Evolutionary conservation across 2,329 filamentous ascomycete species (phyloP).

Genomic region (Akanthomyces lecanii): DNA sequence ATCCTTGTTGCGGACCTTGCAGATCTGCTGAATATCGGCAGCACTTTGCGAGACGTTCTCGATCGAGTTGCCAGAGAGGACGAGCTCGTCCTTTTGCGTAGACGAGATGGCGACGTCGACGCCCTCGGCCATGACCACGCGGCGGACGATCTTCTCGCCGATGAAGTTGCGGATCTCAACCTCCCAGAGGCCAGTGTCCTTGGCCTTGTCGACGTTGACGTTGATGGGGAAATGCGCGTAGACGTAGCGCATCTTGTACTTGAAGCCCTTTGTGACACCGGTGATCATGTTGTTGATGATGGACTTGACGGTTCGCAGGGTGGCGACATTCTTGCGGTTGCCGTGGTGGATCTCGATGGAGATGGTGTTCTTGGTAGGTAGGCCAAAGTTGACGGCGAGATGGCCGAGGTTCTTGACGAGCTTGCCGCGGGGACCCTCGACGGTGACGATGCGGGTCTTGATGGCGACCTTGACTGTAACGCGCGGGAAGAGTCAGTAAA

Average conservation of each 20-base stretch:
- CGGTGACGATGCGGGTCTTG: slow-evolving; percentile 93
- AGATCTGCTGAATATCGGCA: slow-evolving; percentile 99
- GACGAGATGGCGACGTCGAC: slow-evolving; percentile 88
- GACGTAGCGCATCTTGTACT: slow-evolving; percentile 99
- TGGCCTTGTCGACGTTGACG: slow-evolving; percentile 97
- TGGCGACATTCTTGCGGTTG: slow-evolving; percentile 93
- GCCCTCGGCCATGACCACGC: slow-evolving; percentile 81
- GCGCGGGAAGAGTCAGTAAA: slow-evolving; percentile 27
- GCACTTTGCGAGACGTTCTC: slow-evolving; percentile 97
- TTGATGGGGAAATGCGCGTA: slow-evolving; percentile 99
- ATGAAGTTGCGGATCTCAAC: slow-evolving; percentile 99
- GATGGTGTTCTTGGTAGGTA: slow-evolving; percentile 80
- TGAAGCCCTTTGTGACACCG: slow-evolving; percentile 98
- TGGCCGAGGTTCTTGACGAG: slow-evolving; percentile 95
- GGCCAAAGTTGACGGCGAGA: slow-evolving; percentile 91
- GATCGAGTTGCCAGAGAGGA: slow-evolving; percentile 88
- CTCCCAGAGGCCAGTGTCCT: slow-evolving; percentile 79
- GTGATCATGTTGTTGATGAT: slow-evolving; percentile 98
- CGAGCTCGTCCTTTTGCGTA: slow-evolving; percentile 95
- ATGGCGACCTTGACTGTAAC: slow-evolving; percentile 89
- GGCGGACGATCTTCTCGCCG: slow-evolving; percentile 98
- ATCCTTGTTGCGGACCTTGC: slow-evolving; percentile 99
- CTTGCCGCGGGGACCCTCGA: slow-evolving; percentile 97
- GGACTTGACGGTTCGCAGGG: slow-evolving; percentile 95
- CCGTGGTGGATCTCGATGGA: slow-evolving; percentile 99